A percentile compares a stretch with the other conserved stretches of the same genome.
Evolutionary conservation across 805 yeast genomes (phyloP).

Genomic region (Sugiyamaella valdiviana): DNA sequence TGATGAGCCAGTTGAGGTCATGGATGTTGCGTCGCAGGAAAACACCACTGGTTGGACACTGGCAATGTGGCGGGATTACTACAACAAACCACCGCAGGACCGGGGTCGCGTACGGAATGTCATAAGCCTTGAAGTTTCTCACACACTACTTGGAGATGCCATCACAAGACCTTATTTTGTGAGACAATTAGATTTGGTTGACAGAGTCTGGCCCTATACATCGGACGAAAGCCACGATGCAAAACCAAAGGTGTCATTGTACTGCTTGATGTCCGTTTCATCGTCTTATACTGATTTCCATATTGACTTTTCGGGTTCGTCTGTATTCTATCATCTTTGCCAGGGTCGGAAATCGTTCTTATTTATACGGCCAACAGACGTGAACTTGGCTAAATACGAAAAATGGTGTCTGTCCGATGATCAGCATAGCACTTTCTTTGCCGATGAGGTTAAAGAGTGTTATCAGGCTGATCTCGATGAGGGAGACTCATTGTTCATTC

Average conservation of each 20-base stretch:
- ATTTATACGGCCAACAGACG: conserved; percentile 68
- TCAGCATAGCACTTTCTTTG: conserved; percentile 61
- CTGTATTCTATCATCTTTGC: conserved; percentile 79
- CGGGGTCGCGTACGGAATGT: conserved; percentile 73
- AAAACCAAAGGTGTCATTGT: conserved; percentile 47
- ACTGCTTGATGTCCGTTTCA: conserved; percentile 78
- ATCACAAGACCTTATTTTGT: conserved; percentile 66
- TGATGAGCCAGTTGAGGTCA: conserved; percentile 64
- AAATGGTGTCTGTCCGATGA: conserved; percentile 65
- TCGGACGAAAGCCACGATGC: conserved; percentile 11
- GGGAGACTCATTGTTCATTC: conserved; percentile 76
- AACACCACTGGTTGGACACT: conserved; percentile 55
- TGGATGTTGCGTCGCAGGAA: conserved; percentile 84
- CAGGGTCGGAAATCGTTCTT: conserved; percentile 70
- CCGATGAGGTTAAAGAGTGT: conserved; percentile 46
- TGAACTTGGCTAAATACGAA: conserved; percentile 55
- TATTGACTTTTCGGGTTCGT: conserved; percentile 86
- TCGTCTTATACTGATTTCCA: conserved; percentile 86
- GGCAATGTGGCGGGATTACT: conserved; percentile 70
- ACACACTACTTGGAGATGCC: conserved; percentile 42
- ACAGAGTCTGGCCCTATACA: conserved; percentile 62
- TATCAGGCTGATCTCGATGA: conserved; percentile 46
- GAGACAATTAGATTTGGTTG: conserved; percentile 58
- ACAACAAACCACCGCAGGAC: conserved; percentile 36
- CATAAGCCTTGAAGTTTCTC: conserved; percentile 71